A percentile compares a stretch with the other conserved stretches of the same genome.
Evolutionary conservation across 2,329 filamentous ascomycete species (phyloP).

Genomic region (Neopestalotiopsis sp.): DNA sequence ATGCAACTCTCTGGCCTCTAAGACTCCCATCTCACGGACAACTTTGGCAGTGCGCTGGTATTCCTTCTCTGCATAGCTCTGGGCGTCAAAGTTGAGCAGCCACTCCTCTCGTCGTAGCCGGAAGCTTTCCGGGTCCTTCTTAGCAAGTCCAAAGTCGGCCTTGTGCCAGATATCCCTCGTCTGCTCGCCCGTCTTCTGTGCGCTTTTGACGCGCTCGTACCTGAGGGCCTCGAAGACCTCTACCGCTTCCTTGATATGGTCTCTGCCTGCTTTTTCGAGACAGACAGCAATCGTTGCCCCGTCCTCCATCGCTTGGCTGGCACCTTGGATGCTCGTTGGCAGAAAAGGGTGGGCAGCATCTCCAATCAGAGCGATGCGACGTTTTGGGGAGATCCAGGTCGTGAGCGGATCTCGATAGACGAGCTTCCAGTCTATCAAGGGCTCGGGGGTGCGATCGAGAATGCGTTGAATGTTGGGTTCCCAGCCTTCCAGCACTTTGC

Average conservation of each 20-base stretch:
- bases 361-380: constrained; percentile 51
- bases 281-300: constrained; percentile 52
- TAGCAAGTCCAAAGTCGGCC: constrained; percentile 53
- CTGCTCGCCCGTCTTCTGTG: constrained; percentile 53
- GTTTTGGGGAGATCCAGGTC: constrained; percentile 46
- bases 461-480: constrained; percentile 45
- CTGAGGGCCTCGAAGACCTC: constrained; percentile 50
- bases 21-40: constrained; percentile 28
- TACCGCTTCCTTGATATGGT: constrained; percentile 45
- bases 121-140: constrained; percentile 48
- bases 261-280: constrained; percentile 40
- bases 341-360: constrained; percentile 57
- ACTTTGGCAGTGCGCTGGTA: constrained; percentile 35
- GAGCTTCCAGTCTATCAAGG: constrained; percentile 43
- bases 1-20: constrained; percentile 30
- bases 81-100: constrained; percentile 55
- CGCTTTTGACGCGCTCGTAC: constrained; percentile 51
- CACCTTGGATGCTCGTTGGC: constrained; percentile 53
- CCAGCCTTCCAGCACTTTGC: constrained; percentile 37
- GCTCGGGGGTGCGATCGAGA: constrained; percentile 41
- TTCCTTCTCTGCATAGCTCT: constrained; percentile 49
- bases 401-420: constrained; percentile 44
- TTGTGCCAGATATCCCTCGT: constrained; percentile 58
- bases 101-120: constrained; percentile 53
- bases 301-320: constrained; percentile 55